A percentile compares a stretch with the other conserved stretches of the same genome.
These are phyloP conservation scores for Penicillium verhagenii DNA, from an alignment of 495 filamentous ascomycete species.

Conservation along the genomic window DNA sequence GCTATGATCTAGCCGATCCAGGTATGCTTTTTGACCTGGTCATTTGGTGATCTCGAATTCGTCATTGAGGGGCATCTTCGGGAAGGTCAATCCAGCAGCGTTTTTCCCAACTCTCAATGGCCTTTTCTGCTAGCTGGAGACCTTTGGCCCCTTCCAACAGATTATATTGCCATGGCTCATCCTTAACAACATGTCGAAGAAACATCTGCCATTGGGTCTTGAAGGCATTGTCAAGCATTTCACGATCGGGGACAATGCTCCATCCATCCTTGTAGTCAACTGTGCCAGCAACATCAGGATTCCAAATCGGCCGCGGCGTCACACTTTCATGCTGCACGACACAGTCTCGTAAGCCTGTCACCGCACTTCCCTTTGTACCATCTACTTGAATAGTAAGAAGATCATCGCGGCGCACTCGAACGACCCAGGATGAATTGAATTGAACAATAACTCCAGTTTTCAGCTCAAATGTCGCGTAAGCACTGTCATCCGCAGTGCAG, in stretches of 20 bases:
- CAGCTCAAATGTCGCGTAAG: background rate
- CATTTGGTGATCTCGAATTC: too few relatives aligned
- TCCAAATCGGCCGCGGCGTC: background rate
- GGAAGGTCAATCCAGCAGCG: background rate
- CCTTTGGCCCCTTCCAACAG: background rate
- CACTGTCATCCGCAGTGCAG: background rate
- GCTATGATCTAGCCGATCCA: too few relatives aligned
- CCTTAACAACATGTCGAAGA: background rate
- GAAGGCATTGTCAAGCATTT: background rate
- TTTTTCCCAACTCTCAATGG: background rate
- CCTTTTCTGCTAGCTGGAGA: slow-evolving; percentile 1
- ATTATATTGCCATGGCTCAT: background rate
- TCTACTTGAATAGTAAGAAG: background rate
- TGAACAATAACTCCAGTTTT: background rate
- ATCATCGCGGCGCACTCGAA: background rate
- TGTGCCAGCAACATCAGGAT: background rate
- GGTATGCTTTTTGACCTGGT: too few relatives aligned
- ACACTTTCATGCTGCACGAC: background rate
- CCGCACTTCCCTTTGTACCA: background rate
- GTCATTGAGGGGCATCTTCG: too few relatives aligned
- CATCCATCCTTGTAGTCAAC: background rate
- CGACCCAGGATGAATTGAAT: background rate
- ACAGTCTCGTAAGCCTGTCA: background rate
- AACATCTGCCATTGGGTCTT: background rate
- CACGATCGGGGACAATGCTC: background rate